phyloP scores from a whole-genome alignment of 495 filamentous ascomycete genomes.

The Aspergillus avenaceus region DNA sequence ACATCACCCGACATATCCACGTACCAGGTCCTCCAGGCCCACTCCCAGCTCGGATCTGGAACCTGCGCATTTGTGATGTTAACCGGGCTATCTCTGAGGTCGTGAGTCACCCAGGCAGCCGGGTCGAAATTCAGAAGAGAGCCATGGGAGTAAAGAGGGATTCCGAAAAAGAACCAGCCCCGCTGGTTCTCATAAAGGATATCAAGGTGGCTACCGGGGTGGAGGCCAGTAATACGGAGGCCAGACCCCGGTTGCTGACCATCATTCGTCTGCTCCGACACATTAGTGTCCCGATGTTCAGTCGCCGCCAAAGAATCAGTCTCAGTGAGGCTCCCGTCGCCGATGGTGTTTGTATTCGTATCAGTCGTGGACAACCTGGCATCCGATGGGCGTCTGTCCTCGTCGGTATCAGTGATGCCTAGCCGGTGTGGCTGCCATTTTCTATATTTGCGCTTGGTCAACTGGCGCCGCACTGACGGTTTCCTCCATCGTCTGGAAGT shows the following conservation, averaged over 20 bases:
- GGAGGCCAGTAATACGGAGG: constrained; percentile 9
- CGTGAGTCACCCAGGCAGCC: constrained; percentile 75
- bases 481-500: constrained; percentile 30
- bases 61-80: constrained; percentile 87
- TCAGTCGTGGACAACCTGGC: constrained; percentile 3
- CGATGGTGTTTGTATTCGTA: constrained; percentile 20
- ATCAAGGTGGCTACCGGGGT: constrained; percentile 58
- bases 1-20: constrained; percentile 84
- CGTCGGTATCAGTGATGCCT: constrained; percentile 25
- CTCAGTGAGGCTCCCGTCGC: not conserved
- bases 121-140: constrained; percentile 88
- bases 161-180: constrained; percentile 81
- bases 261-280: constrained; percentile 1
- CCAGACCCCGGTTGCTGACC: constrained; percentile 1
- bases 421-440: constrained; percentile 57
- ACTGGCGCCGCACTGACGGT: constrained; percentile 41
- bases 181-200: constrained; percentile 93
- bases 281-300: not conserved
- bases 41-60: constrained; percentile 94
- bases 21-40: constrained; percentile 93
- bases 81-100: constrained; percentile 69
- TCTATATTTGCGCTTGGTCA: constrained; percentile 55
- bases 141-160: constrained; percentile 79
- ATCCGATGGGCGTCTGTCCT: constrained; percentile 6
- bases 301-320: not conserved